Evolutionary conservation across 2,329 filamentous ascomycete species (phyloP), one percentile per base, ranked within the genome.

Genomic region (Aureobasidium leucospermi): DNA sequence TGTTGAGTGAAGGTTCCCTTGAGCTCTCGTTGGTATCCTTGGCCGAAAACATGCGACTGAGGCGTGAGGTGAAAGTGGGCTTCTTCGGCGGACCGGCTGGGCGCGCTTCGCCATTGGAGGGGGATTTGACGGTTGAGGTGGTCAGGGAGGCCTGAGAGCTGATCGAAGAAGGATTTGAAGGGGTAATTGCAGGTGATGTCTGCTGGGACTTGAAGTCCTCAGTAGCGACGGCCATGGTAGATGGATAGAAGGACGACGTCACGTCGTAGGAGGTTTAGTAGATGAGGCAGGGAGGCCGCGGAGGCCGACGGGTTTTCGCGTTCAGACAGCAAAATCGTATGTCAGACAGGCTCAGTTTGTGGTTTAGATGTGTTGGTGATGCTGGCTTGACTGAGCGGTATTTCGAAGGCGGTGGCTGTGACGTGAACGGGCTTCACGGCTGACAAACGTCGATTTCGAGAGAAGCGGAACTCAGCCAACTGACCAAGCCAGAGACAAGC

Each of bases 31-130:
- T 63, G 36, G 61, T 45, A 36, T 72, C 73, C 43, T 68, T 69
- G 32, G 70, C 66, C 38, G 72, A 74, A 65, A 76, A 76, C 73
- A 76, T 76, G 63, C 74, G 71, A 62, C 68, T 71, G 32, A 76
- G 63, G 15, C 74, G 71, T 46, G 69, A 67, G 39, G 69, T 71
- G 65, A 75, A 69, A 34, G 69, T 74, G 5, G 72, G 69, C 60
- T 71, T 73, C 65, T 74, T 76, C 42, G 67, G 68, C 39, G 63
- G 46, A 31, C 38, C 52, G 53, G 58, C 63, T 56, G 63, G 66
- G 59, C 60, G 66, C 16, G 39, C 23, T 7, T 61, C 61, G 56
- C 61, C 62, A 60, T 63, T 64, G 39, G 57, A 41, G 19, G 53
- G 43, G 9, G 58, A 49, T 28, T 45, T 55, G 16, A 48, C 46